These are phyloP conservation scores for Pichia sp. DNA, from an alignment of 1,139 yeast species.

Conservation along the genomic window DNA sequence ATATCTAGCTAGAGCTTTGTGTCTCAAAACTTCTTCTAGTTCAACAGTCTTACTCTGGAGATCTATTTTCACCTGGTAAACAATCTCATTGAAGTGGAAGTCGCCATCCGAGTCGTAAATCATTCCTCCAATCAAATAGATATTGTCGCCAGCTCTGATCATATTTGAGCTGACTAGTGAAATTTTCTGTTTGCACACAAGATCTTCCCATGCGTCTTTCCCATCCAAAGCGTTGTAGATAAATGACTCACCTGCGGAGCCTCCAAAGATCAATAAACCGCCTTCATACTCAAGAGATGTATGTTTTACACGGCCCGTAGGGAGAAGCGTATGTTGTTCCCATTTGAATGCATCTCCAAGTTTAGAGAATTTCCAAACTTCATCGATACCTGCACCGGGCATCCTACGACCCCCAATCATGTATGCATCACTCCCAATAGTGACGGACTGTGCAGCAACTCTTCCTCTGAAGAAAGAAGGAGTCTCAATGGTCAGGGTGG, in stretches of 20 bases:
- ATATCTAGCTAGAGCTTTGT: constrained; percentile 36
- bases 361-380: constrained; percentile 30
- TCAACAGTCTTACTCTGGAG: constrained; percentile 3
- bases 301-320: constrained; percentile 50
- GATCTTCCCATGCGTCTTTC: constrained; percentile 10
- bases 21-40: constrained; percentile 3
- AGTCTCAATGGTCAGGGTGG: constrained; percentile 1
- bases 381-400: constrained; percentile 43
- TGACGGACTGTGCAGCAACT: constrained; percentile 53
- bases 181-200: background rate
- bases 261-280: constrained; percentile 49
- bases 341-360: constrained; percentile 25
- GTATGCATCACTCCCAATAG: constrained; percentile 26
- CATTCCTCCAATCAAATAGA: constrained; percentile 54
- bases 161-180: constrained; percentile 5
- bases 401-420: constrained; percentile 66
- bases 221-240: constrained; percentile 4
- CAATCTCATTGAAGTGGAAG: constrained; percentile 27
- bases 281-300: constrained; percentile 32
- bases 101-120: constrained; percentile 23
- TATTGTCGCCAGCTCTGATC: constrained; percentile 21
- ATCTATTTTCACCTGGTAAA: constrained; percentile 31
- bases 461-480: constrained; percentile 31
- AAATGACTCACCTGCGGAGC: constrained; percentile 24
- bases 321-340: constrained; percentile 33